Base-by-base conservation (phyloP, 139 green algal species). In the Chlamydomonas applanata region DNA sequence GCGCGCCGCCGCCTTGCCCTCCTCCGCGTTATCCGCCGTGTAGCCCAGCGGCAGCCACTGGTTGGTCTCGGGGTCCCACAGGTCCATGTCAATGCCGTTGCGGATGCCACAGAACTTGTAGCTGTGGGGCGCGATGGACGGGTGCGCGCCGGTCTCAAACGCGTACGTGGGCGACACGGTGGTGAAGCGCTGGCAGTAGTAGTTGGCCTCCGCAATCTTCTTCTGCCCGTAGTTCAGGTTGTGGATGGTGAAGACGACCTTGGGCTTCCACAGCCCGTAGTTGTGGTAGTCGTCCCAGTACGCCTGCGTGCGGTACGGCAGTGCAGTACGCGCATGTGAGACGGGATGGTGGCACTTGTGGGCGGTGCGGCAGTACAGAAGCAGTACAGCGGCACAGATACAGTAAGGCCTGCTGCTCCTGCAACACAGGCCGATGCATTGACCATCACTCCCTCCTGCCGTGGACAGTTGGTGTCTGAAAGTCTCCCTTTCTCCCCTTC, bases 21-120 rank as follows among this genome's bases (percentile, higher is more conserved):
- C 78, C 52, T 87, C 85, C 35, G 85, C 72, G 22, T 62, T 85
- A 1, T 86, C 70, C 19, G 79, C 34, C 30, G 49, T 44, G 76
- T 83, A 93, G 24, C 17, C 20, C 13, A 86, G 13, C 2, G 91
- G 91, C 59, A 97, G 77, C 75, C 91, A 97, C 24, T 77, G 54
- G 84, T 97, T 94, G 35, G 85, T 74, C 22, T 83, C 74, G 20
- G 96, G 96, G 78, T 97, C 93, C 96, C 96, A 99, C 62, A 99
- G 93, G 76, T 99, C 96, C 9, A 71, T 73, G 86, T 99, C 96
- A 74, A 99, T 99, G 70, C 96, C 96, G 74, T 99, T 99, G 36
- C 85, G 78, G 73, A 96, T 94, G 68, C 92, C 92, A 73, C 87
- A 86, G 79, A 97, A 92, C 84, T 95, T 94, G 76, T 79, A 81